These are phyloP conservation scores for Apiotrichum brassicae DNA, from an alignment of 1,284 basidiomycete genomes.

Conservation along the genomic window DNA sequence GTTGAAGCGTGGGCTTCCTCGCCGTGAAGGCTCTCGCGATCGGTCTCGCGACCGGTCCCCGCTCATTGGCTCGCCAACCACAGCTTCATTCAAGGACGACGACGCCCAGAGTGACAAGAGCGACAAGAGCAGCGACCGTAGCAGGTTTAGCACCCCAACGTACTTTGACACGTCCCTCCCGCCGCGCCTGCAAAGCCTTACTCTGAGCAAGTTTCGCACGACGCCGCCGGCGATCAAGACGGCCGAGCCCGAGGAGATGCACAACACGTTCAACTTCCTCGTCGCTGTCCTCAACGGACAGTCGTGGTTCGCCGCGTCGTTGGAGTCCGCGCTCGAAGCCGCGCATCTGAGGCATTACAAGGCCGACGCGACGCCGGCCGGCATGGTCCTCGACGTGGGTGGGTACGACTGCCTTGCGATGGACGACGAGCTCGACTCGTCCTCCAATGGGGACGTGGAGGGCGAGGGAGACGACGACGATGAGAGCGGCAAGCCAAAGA, in stretches of 20 bases:
- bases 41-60: background rate
- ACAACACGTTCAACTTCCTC: constrained; percentile 29
- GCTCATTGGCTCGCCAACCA: background rate
- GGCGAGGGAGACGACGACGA: constrained; percentile 3
- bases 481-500: constrained; percentile 10
- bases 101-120: too few relatives aligned
- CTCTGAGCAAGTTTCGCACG: background rate
- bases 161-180: constrained; percentile 11
- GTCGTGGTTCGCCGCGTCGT: constrained; percentile 28
- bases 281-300: constrained; percentile 43
- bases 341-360: constrained; percentile 26
- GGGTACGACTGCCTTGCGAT: constrained; percentile 34
- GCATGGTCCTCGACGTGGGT: constrained; percentile 34
- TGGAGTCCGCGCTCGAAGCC: constrained; percentile 24
- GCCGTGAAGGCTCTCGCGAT: background rate
- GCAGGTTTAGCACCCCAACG: background rate
- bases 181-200: background rate
- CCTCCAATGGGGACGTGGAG: background rate
- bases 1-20: background rate
- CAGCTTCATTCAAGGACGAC: background rate
- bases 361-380: constrained; percentile 17
- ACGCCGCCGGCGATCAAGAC: background rate
- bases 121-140: too few relatives aligned
- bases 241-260: background rate
- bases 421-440: constrained; percentile 31